Percentiles rank a stretch among this genome's conserved stretches.
phyloP scores from a whole-genome alignment of 2,329 filamentous ascomycete species.

The Chaetomium sp. region DNA sequence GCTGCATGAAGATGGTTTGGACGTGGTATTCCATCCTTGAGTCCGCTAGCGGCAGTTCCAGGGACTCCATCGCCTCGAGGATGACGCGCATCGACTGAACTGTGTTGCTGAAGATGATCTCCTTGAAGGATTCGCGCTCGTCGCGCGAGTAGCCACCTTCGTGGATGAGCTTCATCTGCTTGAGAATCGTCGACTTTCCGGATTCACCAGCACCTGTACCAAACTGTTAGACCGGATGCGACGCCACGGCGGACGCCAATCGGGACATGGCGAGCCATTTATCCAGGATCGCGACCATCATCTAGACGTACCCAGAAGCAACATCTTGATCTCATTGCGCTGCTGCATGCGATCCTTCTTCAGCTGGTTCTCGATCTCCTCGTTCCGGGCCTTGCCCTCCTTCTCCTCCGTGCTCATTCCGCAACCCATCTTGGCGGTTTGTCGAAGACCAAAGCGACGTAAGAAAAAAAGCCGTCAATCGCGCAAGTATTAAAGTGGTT shows the following conservation, averaged over 20 bases:
- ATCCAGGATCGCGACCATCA: not conserved
- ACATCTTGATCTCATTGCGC: slow-evolving; percentile 99
- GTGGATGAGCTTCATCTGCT: slow-evolving; percentile 99
- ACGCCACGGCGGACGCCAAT: not conserved
- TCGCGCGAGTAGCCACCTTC: slow-evolving; percentile 98
- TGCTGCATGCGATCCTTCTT: slow-evolving; percentile 99
- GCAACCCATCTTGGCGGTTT: slow-evolving; percentile 85
- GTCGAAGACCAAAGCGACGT: slow-evolving; percentile 26
- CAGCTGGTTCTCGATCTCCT: slow-evolving; percentile 99
- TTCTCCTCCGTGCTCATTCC: slow-evolving; percentile 99
- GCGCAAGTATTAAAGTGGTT: slow-evolving; percentile 20
- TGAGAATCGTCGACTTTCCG: slow-evolving; percentile 90
- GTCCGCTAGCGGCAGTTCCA: slow-evolving; percentile 82
- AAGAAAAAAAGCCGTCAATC: slow-evolving; percentile 26
- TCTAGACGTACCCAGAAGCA: slow-evolving; percentile 79
- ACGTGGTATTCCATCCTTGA: slow-evolving; percentile 95
- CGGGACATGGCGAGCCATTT: not conserved
- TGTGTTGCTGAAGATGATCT: slow-evolving; percentile 71
- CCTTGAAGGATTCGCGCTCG: slow-evolving; percentile 69
- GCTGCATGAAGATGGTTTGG: slow-evolving; percentile 98
- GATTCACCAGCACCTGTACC: slow-evolving; percentile 90
- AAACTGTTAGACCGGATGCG: slow-evolving; percentile 12
- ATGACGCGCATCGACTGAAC: slow-evolving; percentile 71
- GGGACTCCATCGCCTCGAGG: slow-evolving; percentile 68
- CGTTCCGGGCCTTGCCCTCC: slow-evolving; percentile 99